phyloP scores from a whole-genome alignment of 495 filamentous ascomycete genomes.

The Aspergillus ostianus region DNA sequence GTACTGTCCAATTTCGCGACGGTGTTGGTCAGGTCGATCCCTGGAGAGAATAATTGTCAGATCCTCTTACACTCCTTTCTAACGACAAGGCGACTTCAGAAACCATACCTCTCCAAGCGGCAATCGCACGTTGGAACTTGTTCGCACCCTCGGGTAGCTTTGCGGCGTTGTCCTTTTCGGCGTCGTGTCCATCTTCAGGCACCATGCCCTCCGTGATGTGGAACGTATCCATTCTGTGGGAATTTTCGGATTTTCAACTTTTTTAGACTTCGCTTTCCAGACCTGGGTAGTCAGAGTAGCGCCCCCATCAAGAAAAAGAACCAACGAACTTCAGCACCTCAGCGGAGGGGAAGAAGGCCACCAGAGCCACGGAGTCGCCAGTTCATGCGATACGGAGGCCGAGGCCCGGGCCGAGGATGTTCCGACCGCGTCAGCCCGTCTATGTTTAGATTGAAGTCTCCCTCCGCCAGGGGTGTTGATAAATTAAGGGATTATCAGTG shows the following conservation, averaged over 20 bases:
- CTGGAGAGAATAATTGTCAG: conserved; percentile 44
- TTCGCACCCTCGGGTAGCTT: conserved; percentile 61
- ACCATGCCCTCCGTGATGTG: conserved; percentile 43
- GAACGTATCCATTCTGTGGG: conserved; percentile 43
- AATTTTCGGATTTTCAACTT: background rate
- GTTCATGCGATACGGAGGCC: conserved; percentile 24
- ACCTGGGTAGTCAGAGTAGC: conserved; percentile 2
- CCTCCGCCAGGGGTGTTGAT: background rate
- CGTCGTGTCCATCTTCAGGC: conserved; percentile 32
- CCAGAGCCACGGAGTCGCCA: background rate
- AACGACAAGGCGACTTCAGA: background rate
- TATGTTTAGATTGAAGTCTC: conserved; percentile 3
- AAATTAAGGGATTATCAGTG: background rate
- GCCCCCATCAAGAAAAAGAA: conserved; percentile 25
- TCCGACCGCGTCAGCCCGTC: conserved; percentile 26
- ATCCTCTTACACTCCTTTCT: conserved; percentile 17
- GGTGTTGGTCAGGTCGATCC: conserved; percentile 82
- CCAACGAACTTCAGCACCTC: background rate
- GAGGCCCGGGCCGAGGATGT: conserved; percentile 25
- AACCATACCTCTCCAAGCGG: conserved; percentile 85
- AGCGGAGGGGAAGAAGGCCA: background rate
- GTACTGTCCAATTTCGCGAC: conserved; percentile 86
- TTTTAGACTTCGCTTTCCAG: background rate
- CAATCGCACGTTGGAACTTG: conserved; percentile 93
- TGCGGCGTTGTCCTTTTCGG: conserved; percentile 22